These are phyloP conservation scores for Coix lacrymajobi DNA, from an alignment of 176 grass and related monocot species.

Conservation along the genomic window DNA sequence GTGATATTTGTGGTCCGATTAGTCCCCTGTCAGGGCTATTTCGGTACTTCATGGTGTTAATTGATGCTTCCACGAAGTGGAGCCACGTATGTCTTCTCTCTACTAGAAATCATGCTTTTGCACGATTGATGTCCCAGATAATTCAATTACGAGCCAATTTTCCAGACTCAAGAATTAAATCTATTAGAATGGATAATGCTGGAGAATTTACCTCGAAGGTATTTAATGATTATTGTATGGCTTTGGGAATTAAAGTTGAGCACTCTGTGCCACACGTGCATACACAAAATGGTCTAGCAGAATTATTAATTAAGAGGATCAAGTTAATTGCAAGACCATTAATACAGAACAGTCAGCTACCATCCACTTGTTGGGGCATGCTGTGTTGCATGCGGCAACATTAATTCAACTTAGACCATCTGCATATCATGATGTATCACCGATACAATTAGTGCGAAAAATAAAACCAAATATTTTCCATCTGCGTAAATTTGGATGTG, in stretches of 20 bases:
- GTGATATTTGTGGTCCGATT: no score
- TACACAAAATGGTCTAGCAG: not conserved
- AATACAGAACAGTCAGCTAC: no score
- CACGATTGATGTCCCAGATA: not conserved
- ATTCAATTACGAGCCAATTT: not conserved
- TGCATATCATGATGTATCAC: not conserved
- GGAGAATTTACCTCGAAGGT: not conserved
- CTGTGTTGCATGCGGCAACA: not conserved
- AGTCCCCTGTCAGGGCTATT: no score
- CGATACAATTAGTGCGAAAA: not conserved
- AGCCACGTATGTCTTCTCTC: not conserved
- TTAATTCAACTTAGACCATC: not conserved
- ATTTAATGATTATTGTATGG: not conserved
- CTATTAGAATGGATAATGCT: no score
- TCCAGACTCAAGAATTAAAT: not conserved
- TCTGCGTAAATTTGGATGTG: no score
- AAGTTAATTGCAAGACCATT: not conserved
- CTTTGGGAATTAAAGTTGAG: not conserved
- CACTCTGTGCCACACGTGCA: not conserved
- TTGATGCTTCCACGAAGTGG: not conserved
- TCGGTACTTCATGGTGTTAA: no score
- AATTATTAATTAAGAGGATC: not conserved
- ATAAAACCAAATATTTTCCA: not conserved
- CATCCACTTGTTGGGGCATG: no score
- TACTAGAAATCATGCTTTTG: not conserved